phyloP scores from a whole-genome alignment of 108 stramenopile genomes.

The Nitzschia palea region DNA sequence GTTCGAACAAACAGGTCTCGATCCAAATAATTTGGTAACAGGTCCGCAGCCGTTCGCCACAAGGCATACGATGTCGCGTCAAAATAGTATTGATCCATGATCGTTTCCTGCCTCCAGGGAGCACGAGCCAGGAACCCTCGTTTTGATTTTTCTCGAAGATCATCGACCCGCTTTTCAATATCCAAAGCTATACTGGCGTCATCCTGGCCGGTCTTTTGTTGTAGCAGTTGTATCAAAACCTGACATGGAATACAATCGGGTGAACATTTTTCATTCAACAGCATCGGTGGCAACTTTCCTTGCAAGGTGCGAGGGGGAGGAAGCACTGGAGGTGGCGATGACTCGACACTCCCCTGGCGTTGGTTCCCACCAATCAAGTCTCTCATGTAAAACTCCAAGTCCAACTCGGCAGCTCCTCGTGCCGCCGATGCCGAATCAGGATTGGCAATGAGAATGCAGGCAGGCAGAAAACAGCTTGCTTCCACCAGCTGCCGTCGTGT shows the following conservation, averaged over 20 bases:
- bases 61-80: slow-evolving; percentile 77
- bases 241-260: slow-evolving; percentile 33
- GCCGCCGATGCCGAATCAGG: slow-evolving; percentile 42
- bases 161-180: slow-evolving; percentile 17
- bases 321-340: slow-evolving; percentile 45
- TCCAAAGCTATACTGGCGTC: slow-evolving; percentile 8
- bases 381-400: slow-evolving; percentile 83
- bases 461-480: background rate
- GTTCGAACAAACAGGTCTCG: slow-evolving; percentile 65
- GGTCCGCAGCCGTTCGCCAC: slow-evolving; percentile 71
- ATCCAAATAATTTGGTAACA: slow-evolving; percentile 52
- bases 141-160: slow-evolving; percentile 36
- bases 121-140: slow-evolving; percentile 49
- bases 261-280: slow-evolving; percentile 52
- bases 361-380: slow-evolving; percentile 76
- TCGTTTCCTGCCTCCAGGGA: slow-evolving; percentile 55
- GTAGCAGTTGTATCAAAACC: slow-evolving; percentile 28
- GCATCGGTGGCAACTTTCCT: slow-evolving; percentile 44
- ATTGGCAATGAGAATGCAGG: slow-evolving; percentile 25
- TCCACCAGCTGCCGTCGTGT: background rate
- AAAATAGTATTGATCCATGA: slow-evolving; percentile 81
- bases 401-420: slow-evolving; percentile 83
- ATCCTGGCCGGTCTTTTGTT: slow-evolving; percentile 1
- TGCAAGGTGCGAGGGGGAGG: slow-evolving; percentile 52
- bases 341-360: slow-evolving; percentile 60